A percentile compares a stretch with the other conserved stretches of the same genome.
phyloP scores from a whole-genome alignment of 164 flowering plant genomes.

The Kingdonia uniflora region DNA sequence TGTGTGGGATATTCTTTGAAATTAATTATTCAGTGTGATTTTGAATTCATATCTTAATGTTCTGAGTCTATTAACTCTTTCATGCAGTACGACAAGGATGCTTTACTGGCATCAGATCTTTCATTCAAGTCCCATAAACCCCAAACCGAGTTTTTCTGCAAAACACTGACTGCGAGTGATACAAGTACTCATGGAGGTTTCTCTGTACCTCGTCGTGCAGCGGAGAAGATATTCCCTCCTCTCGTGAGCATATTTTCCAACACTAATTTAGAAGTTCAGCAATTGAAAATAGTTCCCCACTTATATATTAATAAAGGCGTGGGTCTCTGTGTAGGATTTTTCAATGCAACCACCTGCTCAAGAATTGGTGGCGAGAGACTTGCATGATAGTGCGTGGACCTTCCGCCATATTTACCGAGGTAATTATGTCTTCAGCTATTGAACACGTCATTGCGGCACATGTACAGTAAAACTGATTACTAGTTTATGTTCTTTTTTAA shows the following conservation, averaged over 20 bases:
- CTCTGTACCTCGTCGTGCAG: constrained; percentile 99
- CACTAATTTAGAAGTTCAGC: neutral
- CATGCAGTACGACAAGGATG: constrained; percentile 83
- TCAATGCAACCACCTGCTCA: constrained; percentile 96
- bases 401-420: constrained; percentile 96
- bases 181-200: constrained; percentile 99
- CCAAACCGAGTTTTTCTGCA: constrained; percentile 91
- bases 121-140: constrained; percentile 66
- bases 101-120: constrained; percentile 80
- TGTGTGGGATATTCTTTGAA: neutral
- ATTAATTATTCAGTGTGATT: neutral
- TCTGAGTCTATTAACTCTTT: neutral
- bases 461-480: no score
- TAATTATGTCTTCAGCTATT: constrained; percentile 11
- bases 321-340: constrained; percentile 52
- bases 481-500: neutral
- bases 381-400: constrained; percentile 84
- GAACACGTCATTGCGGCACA: no score
- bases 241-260: constrained; percentile 40
- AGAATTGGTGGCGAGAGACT: constrained; percentile 78
- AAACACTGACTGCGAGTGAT: constrained; percentile 95
- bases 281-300: neutral
- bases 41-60: neutral
- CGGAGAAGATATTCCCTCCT: constrained; percentile 94
- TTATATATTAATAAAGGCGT: no score